phyloP scores from a whole-genome alignment of 139 green algal genomes.

The Marvania coccoides region DNA sequence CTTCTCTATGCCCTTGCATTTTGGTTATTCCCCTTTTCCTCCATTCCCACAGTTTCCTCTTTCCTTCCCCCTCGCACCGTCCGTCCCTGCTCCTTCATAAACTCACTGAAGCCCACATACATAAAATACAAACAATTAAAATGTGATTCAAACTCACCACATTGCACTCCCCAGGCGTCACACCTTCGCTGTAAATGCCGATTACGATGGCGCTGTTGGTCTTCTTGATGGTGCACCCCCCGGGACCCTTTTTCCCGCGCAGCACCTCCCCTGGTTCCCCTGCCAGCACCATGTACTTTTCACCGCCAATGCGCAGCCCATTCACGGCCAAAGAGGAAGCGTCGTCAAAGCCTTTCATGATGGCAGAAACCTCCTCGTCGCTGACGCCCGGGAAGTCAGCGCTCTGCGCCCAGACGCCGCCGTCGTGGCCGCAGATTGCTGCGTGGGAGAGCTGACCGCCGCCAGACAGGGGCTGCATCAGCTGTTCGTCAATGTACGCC shows the following conservation, averaged over 20 bases:
- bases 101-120: too few relatives aligned
- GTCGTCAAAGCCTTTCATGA: slow-evolving; percentile 49
- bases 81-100: too few relatives aligned
- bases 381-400: slow-evolving; percentile 46
- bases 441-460: slow-evolving; percentile 45
- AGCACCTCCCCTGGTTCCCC: slow-evolving; percentile 54
- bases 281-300: slow-evolving; percentile 57
- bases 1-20: too few relatives aligned
- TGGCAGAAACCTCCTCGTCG: slow-evolving; percentile 30
- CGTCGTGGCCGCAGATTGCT: slow-evolving; percentile 67
- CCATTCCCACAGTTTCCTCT: slow-evolving; percentile 36
- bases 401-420: slow-evolving; percentile 60
- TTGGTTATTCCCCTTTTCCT: too few relatives aligned
- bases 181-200: slow-evolving; percentile 58
- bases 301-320: slow-evolving; percentile 45
- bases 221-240: slow-evolving; percentile 64
- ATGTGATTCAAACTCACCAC: too few relatives aligned
- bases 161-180: slow-evolving; percentile 51
- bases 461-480: slow-evolving; percentile 51
- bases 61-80: too few relatives aligned
- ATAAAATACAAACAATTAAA: too few relatives aligned
- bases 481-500: slow-evolving; percentile 56
- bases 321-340: slow-evolving; percentile 24
- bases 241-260: slow-evolving; percentile 53
- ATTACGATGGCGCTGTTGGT: slow-evolving; percentile 61